Conservation (phyloP, 768 basidiomycete species). For the Pisolithus microcarpus region DNA sequence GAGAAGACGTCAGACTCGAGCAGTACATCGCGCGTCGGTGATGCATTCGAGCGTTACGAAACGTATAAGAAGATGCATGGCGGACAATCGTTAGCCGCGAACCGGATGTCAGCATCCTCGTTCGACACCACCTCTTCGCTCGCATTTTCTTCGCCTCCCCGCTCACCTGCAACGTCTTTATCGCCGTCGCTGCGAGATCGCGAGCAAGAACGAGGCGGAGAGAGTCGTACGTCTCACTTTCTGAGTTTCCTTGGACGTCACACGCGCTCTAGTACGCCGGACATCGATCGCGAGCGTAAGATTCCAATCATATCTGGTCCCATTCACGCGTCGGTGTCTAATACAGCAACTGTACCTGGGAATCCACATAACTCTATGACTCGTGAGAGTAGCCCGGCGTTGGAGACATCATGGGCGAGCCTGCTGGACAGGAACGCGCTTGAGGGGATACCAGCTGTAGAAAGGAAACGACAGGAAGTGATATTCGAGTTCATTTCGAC, state of each 20-base stretch:
- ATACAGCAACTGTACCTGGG: not conserved
- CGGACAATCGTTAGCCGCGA: conserved; percentile 18
- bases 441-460: conserved; percentile 67
- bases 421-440: conserved; percentile 79
- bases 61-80: conserved; percentile 54
- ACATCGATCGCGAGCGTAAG: conserved; percentile 37
- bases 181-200: conserved; percentile 26
- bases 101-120: conserved; percentile 61
- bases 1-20: conserved; percentile 11
- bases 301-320: conserved; percentile 62
- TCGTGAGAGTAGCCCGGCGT: conserved; percentile 50
- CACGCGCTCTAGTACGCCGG: conserved; percentile 40
- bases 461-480: conserved; percentile 87
- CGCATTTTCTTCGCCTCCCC: conserved; percentile 34
- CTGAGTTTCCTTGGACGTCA: conserved; percentile 56
- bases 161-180: conserved; percentile 26
- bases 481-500: conserved; percentile 95
- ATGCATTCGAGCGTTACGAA: conserved; percentile 88
- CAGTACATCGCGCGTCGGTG: conserved; percentile 42
- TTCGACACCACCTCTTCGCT: conserved; percentile 32
- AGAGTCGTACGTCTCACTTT: conserved; percentile 41
- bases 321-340: conserved; percentile 34
- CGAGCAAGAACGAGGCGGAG: conserved; percentile 25
- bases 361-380: conserved; percentile 15
- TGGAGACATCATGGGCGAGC: conserved; percentile 84